Conservation (phyloP, 768 basidiomycete genomes). For the Rhizopogon vinicolor region DNA sequence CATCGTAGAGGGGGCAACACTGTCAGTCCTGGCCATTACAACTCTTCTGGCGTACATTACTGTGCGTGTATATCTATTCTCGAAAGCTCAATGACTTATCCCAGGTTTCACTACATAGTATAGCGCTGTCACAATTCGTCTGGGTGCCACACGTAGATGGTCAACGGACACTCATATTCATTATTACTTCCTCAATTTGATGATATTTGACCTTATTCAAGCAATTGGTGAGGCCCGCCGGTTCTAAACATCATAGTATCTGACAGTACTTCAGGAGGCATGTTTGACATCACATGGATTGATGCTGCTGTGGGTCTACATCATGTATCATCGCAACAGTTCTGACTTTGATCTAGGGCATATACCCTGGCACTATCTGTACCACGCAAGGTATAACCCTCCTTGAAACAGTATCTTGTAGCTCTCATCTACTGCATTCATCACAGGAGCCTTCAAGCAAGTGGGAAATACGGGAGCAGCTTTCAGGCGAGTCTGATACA, state of each 20-base stretch:
- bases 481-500: conserved; percentile 21
- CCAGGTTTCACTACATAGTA: conserved; percentile 13
- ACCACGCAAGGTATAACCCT: conserved; percentile 29
- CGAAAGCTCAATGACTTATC: not conserved
- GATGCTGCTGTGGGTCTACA: conserved; percentile 22
- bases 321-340: not conserved
- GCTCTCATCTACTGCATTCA: not conserved
- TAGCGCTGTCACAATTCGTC: conserved; percentile 19
- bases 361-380: conserved; percentile 26
- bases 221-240: conserved; percentile 22
- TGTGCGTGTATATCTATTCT: conserved; percentile 10
- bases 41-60: conserved; percentile 24
- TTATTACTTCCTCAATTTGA: conserved; percentile 28
- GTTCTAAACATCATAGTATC: not conserved
- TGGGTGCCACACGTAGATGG: conserved; percentile 23
- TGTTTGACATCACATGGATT: conserved; percentile 34
- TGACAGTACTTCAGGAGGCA: conserved; percentile 25
- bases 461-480: conserved; percentile 38
- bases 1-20: conserved; percentile 23
- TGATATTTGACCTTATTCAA: conserved; percentile 28
- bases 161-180: conserved; percentile 28
- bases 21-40: conserved; percentile 25
- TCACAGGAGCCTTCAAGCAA: conserved; percentile 31
- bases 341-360: conserved; percentile 14
- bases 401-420: not conserved